phyloP scores from a whole-genome alignment of 1,284 basidiomycete genomes.

The Microbotryum lychnidis-dioicae region DNA sequence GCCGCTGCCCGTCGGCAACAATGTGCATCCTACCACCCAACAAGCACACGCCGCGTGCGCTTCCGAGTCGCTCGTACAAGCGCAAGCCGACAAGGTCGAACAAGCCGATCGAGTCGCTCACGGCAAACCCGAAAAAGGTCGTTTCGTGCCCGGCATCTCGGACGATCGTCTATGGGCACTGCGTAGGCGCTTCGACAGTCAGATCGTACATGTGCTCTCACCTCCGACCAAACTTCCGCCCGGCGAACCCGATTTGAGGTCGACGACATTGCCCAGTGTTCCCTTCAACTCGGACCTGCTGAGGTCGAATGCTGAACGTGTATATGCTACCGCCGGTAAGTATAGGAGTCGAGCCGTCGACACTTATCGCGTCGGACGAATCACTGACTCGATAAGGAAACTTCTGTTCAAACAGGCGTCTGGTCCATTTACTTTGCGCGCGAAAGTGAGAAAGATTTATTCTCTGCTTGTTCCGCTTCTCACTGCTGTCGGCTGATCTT shows the following conservation, averaged over 20 bases:
- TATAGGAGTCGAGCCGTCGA: no score
- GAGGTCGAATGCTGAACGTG: constrained; percentile 35
- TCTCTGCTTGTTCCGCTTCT: no score
- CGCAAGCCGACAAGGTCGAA: constrained; percentile 43
- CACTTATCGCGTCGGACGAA: no score
- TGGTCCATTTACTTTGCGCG: constrained; percentile 21
- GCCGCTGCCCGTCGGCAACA: constrained; percentile 38
- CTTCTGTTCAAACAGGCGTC: constrained; percentile 5
- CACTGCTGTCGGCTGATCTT: no score
- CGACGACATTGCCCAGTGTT: constrained; percentile 40
- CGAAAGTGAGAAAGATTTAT: constrained; percentile 1
- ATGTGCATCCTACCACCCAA: constrained; percentile 39
- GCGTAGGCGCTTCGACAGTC: constrained; percentile 43
- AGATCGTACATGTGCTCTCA: constrained; percentile 43
- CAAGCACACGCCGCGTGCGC: constrained; percentile 36
- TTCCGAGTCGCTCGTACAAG: constrained; percentile 36
- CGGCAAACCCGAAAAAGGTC: constrained; percentile 39
- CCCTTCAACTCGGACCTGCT: constrained; percentile 43
- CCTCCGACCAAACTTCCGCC: constrained; percentile 37
- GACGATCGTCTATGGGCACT: constrained; percentile 43
- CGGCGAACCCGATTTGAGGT: constrained; percentile 43
- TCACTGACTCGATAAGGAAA: no score
- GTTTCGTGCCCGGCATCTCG: constrained; percentile 42
- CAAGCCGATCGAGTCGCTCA: constrained; percentile 39
- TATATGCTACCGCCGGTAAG: constrained; percentile 17